Conservation (phyloP, 768 basidiomycete genomes). For the Hypholoma fasciculare region DNA sequence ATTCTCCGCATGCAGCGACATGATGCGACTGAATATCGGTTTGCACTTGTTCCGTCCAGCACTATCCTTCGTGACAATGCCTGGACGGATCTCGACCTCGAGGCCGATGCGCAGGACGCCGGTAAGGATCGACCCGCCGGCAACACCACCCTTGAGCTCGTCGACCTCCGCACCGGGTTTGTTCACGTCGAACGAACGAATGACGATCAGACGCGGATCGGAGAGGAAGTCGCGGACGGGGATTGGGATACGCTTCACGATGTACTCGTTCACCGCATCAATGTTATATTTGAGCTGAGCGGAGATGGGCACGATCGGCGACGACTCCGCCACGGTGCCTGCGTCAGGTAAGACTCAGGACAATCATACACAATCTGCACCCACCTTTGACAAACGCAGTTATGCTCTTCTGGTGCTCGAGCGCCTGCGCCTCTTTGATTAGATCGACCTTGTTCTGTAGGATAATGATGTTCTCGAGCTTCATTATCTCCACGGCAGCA, state of each 20-base stretch:
- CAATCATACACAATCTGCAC: slow-evolving; percentile 8
- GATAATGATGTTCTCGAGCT: slow-evolving; percentile 96
- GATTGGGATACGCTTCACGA: slow-evolving; percentile 94
- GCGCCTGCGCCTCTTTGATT: slow-evolving; percentile 91
- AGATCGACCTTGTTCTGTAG: slow-evolving; percentile 99
- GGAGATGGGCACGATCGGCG: slow-evolving; percentile 98
- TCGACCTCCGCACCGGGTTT: slow-evolving; percentile 97
- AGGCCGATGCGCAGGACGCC: slow-evolving; percentile 89
- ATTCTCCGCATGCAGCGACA: slow-evolving; percentile 92
- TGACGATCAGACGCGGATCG: slow-evolving; percentile 93
- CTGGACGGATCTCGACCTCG: slow-evolving; percentile 96
- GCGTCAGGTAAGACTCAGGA: neutral
- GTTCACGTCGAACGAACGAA: slow-evolving; percentile 99
- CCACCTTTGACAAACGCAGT: slow-evolving; percentile 91
- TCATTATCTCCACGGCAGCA: slow-evolving; percentile 99
- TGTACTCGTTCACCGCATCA: slow-evolving; percentile 98
- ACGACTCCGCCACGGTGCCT: slow-evolving; percentile 97
- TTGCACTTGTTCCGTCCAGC: slow-evolving; percentile 89
- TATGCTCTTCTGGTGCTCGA: slow-evolving; percentile 97
- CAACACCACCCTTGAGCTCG: slow-evolving; percentile 97
- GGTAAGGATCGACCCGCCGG: slow-evolving; percentile 93
- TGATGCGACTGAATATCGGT: slow-evolving; percentile 90
- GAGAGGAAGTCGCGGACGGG: slow-evolving; percentile 92
- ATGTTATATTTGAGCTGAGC: slow-evolving; percentile 99
- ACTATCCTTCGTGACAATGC: slow-evolving; percentile 94